Conservation (phyloP, 495 filamentous ascomycete species). For the Trichoderma virens region DNA sequence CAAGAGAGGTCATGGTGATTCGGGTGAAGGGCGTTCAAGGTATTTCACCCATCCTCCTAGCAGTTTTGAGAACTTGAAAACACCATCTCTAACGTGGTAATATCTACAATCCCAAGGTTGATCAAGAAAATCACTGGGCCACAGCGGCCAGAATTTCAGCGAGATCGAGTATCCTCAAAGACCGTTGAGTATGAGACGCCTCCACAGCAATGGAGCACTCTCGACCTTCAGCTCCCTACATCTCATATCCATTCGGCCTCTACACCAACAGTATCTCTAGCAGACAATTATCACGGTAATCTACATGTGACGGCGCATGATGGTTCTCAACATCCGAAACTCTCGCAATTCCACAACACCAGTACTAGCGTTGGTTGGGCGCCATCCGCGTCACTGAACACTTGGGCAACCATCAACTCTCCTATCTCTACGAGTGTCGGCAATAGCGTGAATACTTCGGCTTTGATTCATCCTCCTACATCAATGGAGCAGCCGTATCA, state of each 20-base stretch:
- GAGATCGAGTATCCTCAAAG: neutral
- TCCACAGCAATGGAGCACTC: neutral
- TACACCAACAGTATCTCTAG: neutral
- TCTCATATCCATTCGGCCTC: neutral
- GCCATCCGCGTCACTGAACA: neutral
- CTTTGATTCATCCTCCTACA: neutral
- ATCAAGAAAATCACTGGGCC: neutral
- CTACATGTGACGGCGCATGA: neutral
- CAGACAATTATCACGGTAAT: too few relatives aligned
- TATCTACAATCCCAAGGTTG: neutral
- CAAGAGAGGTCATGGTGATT: neutral
- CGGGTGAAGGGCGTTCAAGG: neutral
- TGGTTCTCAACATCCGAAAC: neutral
- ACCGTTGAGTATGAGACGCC: neutral
- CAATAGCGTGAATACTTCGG: neutral
- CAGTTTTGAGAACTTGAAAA: neutral
- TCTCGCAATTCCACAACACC: neutral
- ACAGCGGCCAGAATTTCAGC: neutral
- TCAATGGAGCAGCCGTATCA: neutral
- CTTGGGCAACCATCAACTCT: neutral
- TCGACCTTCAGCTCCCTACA: neutral
- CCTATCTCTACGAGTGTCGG: neutral
- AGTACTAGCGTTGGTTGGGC: neutral
- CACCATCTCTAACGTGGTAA: neutral
- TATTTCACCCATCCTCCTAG: neutral